Conservation (phyloP, 345 rosid genomes). For the Mallotus nudiflorus region DNA sequence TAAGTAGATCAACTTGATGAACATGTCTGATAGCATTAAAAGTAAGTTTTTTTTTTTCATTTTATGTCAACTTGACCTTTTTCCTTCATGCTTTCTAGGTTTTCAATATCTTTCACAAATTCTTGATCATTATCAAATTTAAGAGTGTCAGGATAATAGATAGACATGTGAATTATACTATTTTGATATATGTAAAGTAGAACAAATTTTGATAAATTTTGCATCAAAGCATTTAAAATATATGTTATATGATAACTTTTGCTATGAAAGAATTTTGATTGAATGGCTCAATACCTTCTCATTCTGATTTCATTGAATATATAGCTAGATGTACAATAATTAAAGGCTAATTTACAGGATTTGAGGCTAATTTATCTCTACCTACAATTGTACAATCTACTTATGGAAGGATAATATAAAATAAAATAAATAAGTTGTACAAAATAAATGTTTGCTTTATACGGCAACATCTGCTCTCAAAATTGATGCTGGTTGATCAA, state of each 20-base stretch:
- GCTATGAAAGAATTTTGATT: background rate
- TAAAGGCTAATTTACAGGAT: background rate
- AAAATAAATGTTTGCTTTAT: background rate
- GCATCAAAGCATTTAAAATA: too few species aligned
- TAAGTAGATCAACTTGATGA: too few species aligned
- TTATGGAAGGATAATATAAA: background rate
- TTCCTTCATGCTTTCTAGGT: too few species aligned
- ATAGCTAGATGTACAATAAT: background rate
- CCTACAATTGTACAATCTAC: background rate
- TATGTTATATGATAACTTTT: slow-evolving; percentile 1
- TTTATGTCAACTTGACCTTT: too few species aligned
- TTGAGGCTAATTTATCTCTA: background rate
- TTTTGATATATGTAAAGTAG: too few species aligned
- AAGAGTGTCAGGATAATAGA: too few species aligned
- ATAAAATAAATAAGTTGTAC: background rate
- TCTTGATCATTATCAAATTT: too few species aligned
- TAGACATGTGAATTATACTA: too few species aligned
- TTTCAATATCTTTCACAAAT: too few species aligned
- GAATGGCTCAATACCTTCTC: background rate
- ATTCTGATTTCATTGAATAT: background rate
- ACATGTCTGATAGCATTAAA: too few species aligned
- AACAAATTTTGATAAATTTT: too few species aligned
- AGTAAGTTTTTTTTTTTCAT: too few species aligned
- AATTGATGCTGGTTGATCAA: background rate
- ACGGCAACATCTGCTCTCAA: background rate